Base-by-base conservation (phyloP, 768 basidiomycete genomes). In the Cantharellus cinnabarinus region DNA sequence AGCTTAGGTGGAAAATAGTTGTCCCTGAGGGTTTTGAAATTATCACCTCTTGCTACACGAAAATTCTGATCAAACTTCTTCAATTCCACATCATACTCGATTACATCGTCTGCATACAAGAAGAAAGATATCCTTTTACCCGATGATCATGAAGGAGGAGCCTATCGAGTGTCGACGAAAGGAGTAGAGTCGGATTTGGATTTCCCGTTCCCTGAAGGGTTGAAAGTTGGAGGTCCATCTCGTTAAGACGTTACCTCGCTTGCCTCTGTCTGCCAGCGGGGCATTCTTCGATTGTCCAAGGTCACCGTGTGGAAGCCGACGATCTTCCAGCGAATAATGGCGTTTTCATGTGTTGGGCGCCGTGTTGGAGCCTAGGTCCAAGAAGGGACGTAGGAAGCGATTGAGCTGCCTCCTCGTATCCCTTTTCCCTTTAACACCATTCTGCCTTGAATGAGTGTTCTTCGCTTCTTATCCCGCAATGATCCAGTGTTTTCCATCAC, bases 1-100 rank as follows among this genome's bases (percentile, higher is more conserved):
- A 20, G 41, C 37, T 38, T 14, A 53, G 58, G 14, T 38, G 56
- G 14, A 42, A 51, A 10, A 35, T 42, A 34, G 37, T 59, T 39
- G n/a, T 34, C 5, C 38, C 38, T 3, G 42, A 50, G 35, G 15
- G 58, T 40, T 37, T 58, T 37, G 57, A 58, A 51, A 5, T 56
- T n/a, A 37, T 20, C 35, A 38, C n/a, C 41, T 20, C 20, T 41
- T 61, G 29, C 60, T 57, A 42, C 38, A 59, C 20, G 58, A 42
- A 29, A 10, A 66, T 64, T 29, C 59, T 71, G 42, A 60, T 59
- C 38, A 70, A 70, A 60, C 52, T 71, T 41, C 62, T 71, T 38
- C 63, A 63, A 10, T 71, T 68, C 64, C 70, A 71, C 64, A 64
- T 65, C 58, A 42, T 63, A 57, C 60, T 58, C 48, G 14, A 59